Conservation (phyloP, 306 rosid genomes). For the Amphicarpaea edgeworthii region DNA sequence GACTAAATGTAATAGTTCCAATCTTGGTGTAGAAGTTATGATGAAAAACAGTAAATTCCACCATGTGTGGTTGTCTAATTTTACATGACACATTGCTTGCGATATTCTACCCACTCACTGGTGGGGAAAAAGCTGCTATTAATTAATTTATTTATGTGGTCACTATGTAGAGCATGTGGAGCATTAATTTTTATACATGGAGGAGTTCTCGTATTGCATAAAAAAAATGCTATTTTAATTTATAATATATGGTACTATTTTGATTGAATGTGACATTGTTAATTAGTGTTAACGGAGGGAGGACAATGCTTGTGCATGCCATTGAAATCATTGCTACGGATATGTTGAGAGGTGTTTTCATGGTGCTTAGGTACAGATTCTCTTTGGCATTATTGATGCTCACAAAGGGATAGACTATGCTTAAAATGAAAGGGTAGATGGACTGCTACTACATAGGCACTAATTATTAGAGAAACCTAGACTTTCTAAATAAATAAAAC, state of each 20-base stretch:
- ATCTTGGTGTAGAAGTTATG: background rate
- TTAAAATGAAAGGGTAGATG: background rate
- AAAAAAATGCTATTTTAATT: background rate
- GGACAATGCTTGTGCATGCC: background rate
- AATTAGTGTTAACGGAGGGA: too few species aligned
- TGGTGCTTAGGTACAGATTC: background rate
- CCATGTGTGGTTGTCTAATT: slow-evolving; percentile 24
- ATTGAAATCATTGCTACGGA: background rate
- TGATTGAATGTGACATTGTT: background rate
- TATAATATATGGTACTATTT: background rate
- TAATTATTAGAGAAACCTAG: background rate
- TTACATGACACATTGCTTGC: background rate
- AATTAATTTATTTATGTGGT: background rate
- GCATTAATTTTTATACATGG: background rate
- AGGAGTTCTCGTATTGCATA: background rate
- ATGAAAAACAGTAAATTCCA: background rate
- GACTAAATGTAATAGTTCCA: too few species aligned
- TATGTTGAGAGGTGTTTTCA: slow-evolving; percentile 3
- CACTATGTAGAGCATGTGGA: background rate
- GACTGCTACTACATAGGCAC: background rate
- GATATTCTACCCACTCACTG: background rate
- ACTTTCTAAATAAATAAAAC: too few species aligned
- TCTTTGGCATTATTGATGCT: background rate
- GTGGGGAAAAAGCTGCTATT: background rate
- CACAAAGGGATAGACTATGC: background rate